Evolutionary conservation across 169 alveolate genomes (phyloP).

Genomic region (Amoebophrya sp.): DNA sequence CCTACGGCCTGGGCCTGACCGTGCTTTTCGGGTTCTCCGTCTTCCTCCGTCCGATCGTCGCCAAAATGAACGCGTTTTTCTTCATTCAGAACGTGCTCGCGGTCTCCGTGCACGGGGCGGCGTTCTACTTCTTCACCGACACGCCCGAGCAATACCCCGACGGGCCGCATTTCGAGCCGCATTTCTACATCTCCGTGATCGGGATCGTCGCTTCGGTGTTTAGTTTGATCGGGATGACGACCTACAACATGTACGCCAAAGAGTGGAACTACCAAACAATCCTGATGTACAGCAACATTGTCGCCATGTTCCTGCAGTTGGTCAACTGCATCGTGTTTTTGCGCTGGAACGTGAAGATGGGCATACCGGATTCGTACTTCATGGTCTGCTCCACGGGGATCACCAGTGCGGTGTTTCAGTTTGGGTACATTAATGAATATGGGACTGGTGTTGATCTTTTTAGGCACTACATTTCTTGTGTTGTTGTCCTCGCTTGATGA

Average conservation of each 20-base stretch:
- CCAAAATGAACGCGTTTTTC: slow-evolving; percentile 18
- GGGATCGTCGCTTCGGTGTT: slow-evolving; percentile 30
- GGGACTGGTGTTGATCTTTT: not conserved
- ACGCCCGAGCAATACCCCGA: slow-evolving; percentile 36
- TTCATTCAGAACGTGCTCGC: slow-evolving; percentile 11
- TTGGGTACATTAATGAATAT: not conserved
- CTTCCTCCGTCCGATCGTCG: slow-evolving; percentile 5
- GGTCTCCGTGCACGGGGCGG: slow-evolving; percentile 20
- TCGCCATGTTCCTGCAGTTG: not conserved
- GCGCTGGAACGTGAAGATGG: slow-evolving; percentile 25
- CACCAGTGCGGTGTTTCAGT: slow-evolving; percentile 1
- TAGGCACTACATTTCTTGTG: not conserved
- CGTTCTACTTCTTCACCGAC: slow-evolving; percentile 38
- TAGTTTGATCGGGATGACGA: slow-evolving; percentile 19
- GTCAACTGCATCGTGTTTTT: slow-evolving; percentile 20
- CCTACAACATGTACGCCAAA: slow-evolving; percentile 17
- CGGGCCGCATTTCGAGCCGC: slow-evolving; percentile 34
- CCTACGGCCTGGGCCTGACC: slow-evolving; percentile 2
- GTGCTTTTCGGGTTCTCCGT: slow-evolving; percentile 1
- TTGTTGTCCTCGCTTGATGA: too few relatives aligned
- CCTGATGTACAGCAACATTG: not conserved
- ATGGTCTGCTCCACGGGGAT: slow-evolving; percentile 26
- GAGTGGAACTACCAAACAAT: slow-evolving; percentile 30
- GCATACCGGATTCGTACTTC: slow-evolving; percentile 26
- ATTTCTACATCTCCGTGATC: slow-evolving; percentile 21